These are phyloP conservation scores for Rhodotorula toruloides DNA, from an alignment of 768 basidiomycete genomes.

Conservation along the genomic window DNA sequence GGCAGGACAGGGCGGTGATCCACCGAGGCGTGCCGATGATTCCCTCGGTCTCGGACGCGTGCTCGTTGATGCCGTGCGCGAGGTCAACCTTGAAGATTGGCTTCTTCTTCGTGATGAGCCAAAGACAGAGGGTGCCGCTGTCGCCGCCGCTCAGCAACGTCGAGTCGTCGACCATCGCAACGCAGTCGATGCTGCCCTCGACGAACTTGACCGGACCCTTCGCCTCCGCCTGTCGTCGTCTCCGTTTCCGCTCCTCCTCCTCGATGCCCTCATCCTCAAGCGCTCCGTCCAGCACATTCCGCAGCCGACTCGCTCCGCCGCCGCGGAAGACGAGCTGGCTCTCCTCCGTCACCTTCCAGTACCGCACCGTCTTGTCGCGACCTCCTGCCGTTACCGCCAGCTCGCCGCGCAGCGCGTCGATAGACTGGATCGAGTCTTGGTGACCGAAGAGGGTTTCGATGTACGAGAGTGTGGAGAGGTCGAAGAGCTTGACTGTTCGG, in stretches of 20 bases:
- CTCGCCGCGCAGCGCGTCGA: slow-evolving; percentile 78
- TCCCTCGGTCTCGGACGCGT: slow-evolving; percentile 67
- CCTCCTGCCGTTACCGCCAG: slow-evolving; percentile 81
- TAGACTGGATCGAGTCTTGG: slow-evolving; percentile 72
- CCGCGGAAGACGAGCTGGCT: slow-evolving; percentile 93
- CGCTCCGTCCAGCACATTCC: slow-evolving; percentile 75
- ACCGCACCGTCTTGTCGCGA: slow-evolving; percentile 83
- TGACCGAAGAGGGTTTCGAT: slow-evolving; percentile 97
- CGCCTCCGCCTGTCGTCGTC: slow-evolving; percentile 51
- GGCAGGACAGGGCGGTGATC: slow-evolving; percentile 75
- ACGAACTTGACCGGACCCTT: slow-evolving; percentile 54
- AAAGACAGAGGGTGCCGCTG: slow-evolving; percentile 88
- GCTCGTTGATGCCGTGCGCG: slow-evolving; percentile 78
- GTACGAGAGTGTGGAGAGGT: slow-evolving; percentile 65
- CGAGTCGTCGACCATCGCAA: slow-evolving; percentile 91
- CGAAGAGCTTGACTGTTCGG: slow-evolving; percentile 84
- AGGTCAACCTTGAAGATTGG: slow-evolving; percentile 78
- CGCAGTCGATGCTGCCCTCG: slow-evolving; percentile 86
- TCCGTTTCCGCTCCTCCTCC: slow-evolving; percentile 53
- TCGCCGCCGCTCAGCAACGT: slow-evolving; percentile 92
- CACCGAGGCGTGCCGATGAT: slow-evolving; percentile 73
- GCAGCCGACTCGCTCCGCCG: slow-evolving; percentile 74
- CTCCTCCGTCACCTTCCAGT: slow-evolving; percentile 95
- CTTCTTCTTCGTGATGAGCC: slow-evolving; percentile 90
- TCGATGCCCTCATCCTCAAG: slow-evolving; percentile 45